phyloP scores from a whole-genome alignment of 2,329 filamentous ascomycete genomes.

The Penicillium sp. region DNA sequence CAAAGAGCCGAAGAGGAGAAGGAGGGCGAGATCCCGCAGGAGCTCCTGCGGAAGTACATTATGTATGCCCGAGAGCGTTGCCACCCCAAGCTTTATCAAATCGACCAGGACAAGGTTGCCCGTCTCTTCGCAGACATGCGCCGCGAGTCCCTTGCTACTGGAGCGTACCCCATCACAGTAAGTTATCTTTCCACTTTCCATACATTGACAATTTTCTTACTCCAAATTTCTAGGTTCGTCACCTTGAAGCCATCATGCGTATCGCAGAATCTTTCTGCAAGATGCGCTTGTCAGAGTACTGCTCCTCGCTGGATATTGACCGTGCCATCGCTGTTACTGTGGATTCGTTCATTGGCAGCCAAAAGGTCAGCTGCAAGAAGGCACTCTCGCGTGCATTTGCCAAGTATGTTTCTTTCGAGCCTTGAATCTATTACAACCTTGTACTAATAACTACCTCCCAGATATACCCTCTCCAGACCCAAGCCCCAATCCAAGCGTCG shows the following conservation, averaged over 20 bases:
- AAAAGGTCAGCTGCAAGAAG: conserved; percentile 98
- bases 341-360: conserved; percentile 91
- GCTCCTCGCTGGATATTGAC: conserved; percentile 85
- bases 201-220: conserved; percentile 6
- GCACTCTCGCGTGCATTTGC: conserved; percentile 90
- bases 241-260: conserved; percentile 95
- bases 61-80: conserved; percentile 89
- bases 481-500: conserved; percentile 43
- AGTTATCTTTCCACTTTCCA: conserved; percentile 39
- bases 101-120: conserved; percentile 96
- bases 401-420: conserved; percentile 69
- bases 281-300: conserved; percentile 98
- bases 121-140: conserved; percentile 95
- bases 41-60: conserved; percentile 92
- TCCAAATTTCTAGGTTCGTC: conserved; percentile 68
- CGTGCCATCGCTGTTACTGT: conserved; percentile 96
- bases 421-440: neutral
- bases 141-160: conserved; percentile 85
- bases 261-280: conserved; percentile 93
- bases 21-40: conserved; percentile 79
- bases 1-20: conserved; percentile 52
- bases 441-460: conserved; percentile 19
- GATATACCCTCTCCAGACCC: conserved; percentile 42
- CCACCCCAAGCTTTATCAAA: conserved; percentile 89
- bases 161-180: conserved; percentile 97